Evolutionary conservation across 768 basidiomycete species (phyloP).

Genomic region (Russula lepida): DNA sequence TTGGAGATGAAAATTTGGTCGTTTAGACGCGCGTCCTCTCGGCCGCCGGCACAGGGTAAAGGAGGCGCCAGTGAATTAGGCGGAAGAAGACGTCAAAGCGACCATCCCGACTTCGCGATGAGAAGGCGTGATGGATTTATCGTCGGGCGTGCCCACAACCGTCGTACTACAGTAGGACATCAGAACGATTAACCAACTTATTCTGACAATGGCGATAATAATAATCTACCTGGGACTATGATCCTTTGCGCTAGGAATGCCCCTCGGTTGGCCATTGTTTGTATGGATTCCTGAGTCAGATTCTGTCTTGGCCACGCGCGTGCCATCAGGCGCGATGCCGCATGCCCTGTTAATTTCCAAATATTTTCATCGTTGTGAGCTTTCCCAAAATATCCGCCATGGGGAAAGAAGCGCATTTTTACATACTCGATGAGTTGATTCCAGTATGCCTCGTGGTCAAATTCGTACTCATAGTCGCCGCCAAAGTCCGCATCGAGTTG

Average conservation of each 20-base stretch:
- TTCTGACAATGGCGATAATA: not conserved
- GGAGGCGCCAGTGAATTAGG: not conserved
- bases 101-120: not conserved
- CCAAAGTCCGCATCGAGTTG: conserved; percentile 83
- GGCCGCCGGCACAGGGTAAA: not conserved
- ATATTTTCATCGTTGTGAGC: not conserved
- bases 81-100: not conserved
- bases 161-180: conserved; percentile 5
- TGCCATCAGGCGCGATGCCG: conserved; percentile 28
- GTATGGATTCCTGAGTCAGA: not conserved
- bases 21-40: not conserved
- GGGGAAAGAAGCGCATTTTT: not conserved
- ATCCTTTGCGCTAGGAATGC: not conserved
- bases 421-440: conserved; percentile 62
- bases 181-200: not conserved
- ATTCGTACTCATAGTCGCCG: conserved; percentile 65
- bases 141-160: conserved; percentile 11
- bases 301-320: conserved; percentile 15
- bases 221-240: conserved; percentile 7
- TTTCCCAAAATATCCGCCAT: not conserved
- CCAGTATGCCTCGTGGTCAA: conserved; percentile 72
- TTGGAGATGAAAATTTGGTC: not conserved
- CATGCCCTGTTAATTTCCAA: conserved; percentile 21
- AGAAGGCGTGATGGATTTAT: not conserved
- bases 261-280: not conserved